Base-by-base conservation (phyloP, 768 basidiomycete species). In the Russula griseocarnosa region DNA sequence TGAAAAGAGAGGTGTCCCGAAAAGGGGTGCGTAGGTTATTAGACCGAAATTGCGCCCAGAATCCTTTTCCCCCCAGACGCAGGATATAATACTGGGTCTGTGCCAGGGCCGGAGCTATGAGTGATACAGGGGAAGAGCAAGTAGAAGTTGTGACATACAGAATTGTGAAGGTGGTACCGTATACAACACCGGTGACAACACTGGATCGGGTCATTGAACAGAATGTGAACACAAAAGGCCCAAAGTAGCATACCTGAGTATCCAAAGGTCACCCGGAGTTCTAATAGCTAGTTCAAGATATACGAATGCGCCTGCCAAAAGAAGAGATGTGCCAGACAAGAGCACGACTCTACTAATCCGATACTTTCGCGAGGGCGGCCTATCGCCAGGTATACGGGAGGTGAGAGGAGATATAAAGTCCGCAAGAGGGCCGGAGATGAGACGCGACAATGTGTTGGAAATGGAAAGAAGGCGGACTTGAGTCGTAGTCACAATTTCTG, bases 21-120 rank as follows among this genome's bases (percentile, higher is more conserved):
- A 72, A 72, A 92, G 88, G 5, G 89, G 86, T 0, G 90, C 85
- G 68, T 89, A 90, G 54, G 86, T 83, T 61, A 90, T 70, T 42
- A 90, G 73, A 28, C 90, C 89, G 63, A 84, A 92, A 73, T 93
- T 93, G 61, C 91, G 83, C 10, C 85, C 91, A 5, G 86, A 76
- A 65, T 89, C 81, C n/a, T 78, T 70, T 30, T 80, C 71, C 14
- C 91, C 91, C 88, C 89, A 93, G 26, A 88, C 78, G 1, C 86
- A 79, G 3, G 86, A 83, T 5, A 90, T 74, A 32, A 93, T 79
- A 58, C 87, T 84, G 2, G 91, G 90, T 14, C 87, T 89, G 67
- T 38, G 24, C 60, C 26, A 24, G 22, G 61, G 44, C 34, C n/a
- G 9, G 44, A 65, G 38, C 28, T 55, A 59, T 51, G 61, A 44